phyloP scores from a whole-genome alignment of 192 early-diverging fungal species.

The Mortierella alpina region DNA sequence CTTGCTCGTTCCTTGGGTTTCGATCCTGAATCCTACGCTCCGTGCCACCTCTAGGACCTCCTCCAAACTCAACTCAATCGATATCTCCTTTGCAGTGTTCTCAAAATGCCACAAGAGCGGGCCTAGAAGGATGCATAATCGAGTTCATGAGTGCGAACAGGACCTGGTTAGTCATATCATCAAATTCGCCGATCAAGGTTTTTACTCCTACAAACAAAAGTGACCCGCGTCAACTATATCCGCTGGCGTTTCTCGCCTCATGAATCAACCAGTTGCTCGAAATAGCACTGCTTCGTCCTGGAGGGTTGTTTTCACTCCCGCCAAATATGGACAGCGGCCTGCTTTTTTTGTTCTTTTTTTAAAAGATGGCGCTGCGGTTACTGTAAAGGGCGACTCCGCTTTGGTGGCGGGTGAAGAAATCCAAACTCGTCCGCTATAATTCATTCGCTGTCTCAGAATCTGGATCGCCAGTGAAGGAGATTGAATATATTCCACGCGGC shows the following conservation, averaged over 20 bases:
- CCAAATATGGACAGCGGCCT: background rate
- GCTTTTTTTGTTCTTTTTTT: background rate
- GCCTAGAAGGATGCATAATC: slow-evolving; percentile 55
- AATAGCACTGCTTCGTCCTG: slow-evolving; percentile 1
- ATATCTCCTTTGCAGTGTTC: slow-evolving; percentile 80
- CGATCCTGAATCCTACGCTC: slow-evolving; percentile 78
- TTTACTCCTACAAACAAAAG: background rate
- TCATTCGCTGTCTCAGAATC: too few species aligned
- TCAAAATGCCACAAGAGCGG: slow-evolving; percentile 97
- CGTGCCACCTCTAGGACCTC: slow-evolving; percentile 75
- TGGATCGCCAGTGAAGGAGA: too few species aligned
- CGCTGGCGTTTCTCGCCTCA: background rate
- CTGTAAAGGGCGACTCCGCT: too few species aligned
- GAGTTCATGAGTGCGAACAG: background rate
- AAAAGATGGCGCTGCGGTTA: background rate
- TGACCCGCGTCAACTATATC: slow-evolving; percentile 1
- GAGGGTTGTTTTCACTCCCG: background rate
- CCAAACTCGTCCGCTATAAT: too few species aligned
- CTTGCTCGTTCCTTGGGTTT: slow-evolving; percentile 68
- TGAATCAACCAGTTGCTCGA: slow-evolving; percentile 28
- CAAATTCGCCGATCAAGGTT: background rate
- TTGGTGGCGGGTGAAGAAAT: too few species aligned
- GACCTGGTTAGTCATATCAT: background rate
- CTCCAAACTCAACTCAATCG: slow-evolving; percentile 89
- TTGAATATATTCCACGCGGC: too few species aligned